A percentile compares a stretch with the other conserved stretches of the same genome.
These are phyloP conservation scores for Aspergillus persii DNA, from an alignment of 2,329 filamentous ascomycete genomes.

Conservation along the genomic window DNA sequence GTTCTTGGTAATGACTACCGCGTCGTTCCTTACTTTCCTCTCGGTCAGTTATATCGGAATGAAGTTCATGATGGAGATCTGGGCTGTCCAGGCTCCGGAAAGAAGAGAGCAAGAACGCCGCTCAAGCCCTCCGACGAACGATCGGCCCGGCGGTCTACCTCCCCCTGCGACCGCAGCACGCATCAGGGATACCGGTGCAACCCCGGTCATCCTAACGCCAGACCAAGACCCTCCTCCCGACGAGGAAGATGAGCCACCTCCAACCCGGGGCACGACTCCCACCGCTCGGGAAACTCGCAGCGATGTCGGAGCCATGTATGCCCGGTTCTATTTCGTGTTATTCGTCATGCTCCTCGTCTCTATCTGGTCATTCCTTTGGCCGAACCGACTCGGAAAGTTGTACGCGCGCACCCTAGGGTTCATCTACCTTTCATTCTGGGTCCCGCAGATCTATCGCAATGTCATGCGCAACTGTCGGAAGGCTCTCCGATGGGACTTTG, in stretches of 20 bases:
- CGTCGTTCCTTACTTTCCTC: slow-evolving; percentile 59
- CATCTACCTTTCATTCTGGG: slow-evolving; percentile 84
- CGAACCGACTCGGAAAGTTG: slow-evolving; percentile 49
- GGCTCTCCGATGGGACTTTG: slow-evolving; percentile 87
- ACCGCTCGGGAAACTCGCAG: slow-evolving; percentile 37
- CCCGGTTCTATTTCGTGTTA: slow-evolving; percentile 61
- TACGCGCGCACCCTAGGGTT: slow-evolving; percentile 66
- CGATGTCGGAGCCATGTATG: slow-evolving; percentile 59
- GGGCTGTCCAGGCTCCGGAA: slow-evolving; percentile 57
- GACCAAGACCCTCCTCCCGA: slow-evolving; percentile 54
- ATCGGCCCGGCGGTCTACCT: slow-evolving; percentile 43
- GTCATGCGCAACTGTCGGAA: slow-evolving; percentile 85
- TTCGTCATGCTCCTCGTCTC: slow-evolving; percentile 58
- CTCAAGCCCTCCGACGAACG: slow-evolving; percentile 21
- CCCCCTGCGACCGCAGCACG: slow-evolving; percentile 50
- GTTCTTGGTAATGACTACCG: slow-evolving; percentile 55
- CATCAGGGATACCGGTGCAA: slow-evolving; percentile 48
- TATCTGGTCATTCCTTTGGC: slow-evolving; percentile 59
- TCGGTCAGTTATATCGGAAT: slow-evolving; percentile 63
- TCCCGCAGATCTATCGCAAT: slow-evolving; percentile 89
- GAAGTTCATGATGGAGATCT: slow-evolving; percentile 66
- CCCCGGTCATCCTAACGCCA: slow-evolving; percentile 58
- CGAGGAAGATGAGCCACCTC: slow-evolving; percentile 32
- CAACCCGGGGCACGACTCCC: slow-evolving; percentile 34
- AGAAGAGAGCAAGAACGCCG: slow-evolving; percentile 35